Conservation (phyloP, 176 grass and related monocot species). For the Thinopyrum elongatum region DNA sequence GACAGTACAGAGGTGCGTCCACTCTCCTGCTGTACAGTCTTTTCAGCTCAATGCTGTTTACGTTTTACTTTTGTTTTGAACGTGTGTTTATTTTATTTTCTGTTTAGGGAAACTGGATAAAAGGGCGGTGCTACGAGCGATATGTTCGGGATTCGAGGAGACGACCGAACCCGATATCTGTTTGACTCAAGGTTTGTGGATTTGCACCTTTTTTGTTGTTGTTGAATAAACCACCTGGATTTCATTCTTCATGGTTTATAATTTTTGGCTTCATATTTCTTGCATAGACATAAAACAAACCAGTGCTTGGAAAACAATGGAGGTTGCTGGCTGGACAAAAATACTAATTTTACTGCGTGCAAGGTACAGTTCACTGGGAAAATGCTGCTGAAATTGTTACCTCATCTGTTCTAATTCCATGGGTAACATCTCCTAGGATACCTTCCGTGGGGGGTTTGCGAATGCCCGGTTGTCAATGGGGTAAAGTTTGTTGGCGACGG, state of each 20-base stretch:
- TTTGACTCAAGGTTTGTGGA: slow-evolving; percentile 63
- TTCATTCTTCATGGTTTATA: background rate
- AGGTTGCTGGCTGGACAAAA: slow-evolving; percentile 75
- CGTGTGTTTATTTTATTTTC: background rate
- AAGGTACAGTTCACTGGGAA: slow-evolving; percentile 44
- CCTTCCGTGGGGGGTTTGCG: slow-evolving; percentile 88
- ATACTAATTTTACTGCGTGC: slow-evolving; percentile 68
- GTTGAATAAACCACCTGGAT: background rate
- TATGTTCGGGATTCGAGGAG: slow-evolving; percentile 88
- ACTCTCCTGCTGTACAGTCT: background rate
- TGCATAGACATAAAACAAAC: slow-evolving; percentile 76
- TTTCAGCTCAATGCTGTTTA: slow-evolving; percentile 10
- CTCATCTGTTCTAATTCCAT: background rate
- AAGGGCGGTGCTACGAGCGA: slow-evolving; percentile 70
- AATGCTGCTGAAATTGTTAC: background rate
- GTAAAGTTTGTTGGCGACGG: slow-evolving; percentile 86
- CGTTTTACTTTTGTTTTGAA: background rate
- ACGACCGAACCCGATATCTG: slow-evolving; percentile 85
- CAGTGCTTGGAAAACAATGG: slow-evolving; percentile 95
- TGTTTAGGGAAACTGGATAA: slow-evolving; percentile 77
- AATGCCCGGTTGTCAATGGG: slow-evolving; percentile 68
- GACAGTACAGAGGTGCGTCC: slow-evolving; percentile 76
- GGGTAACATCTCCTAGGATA: slow-evolving; percentile 48
- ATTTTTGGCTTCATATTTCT: slow-evolving; percentile 1
- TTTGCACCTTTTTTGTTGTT: background rate